Base-by-base conservation (phyloP, 805 yeast genomes). In the Tetrapisispora iriomotensis region DNA sequence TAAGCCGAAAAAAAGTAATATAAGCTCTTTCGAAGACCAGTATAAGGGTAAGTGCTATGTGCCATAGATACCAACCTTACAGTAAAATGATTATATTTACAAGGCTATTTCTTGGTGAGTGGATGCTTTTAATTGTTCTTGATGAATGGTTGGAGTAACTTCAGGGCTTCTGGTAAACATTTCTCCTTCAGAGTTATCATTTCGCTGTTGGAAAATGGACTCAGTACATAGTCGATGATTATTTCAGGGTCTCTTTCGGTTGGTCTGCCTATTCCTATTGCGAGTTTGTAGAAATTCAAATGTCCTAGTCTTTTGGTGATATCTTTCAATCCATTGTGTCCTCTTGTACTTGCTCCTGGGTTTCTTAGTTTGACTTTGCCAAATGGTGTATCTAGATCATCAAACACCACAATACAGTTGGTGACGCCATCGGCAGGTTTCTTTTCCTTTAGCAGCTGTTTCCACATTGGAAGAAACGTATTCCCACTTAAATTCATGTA, bases 301-400 rank as follows among this genome's bases (percentile, higher is more conserved):
- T 45, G 52, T 0, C 79, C 79, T 27, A 71, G 56, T 18, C 42
- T 30, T 6, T 56, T 46, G 32, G 70, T 71, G 3, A 88, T 70
- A 29, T 81, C 74, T 44, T 71, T 70, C 21, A 88, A 65, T 0
- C 96, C 96, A 53, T 85, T 86, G 51, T 88, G 97, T 0, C 95
- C 96, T 33, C 92, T 66, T 13, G 77, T 68, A 31, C 84, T 73
- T 0, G 80, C 67, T 1, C 75, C 72, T 12, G 76, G 78, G 14
- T 62, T 65, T 34, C 90, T 66, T 1, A 81, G 55, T 49, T 81
- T 81, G 17, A 77, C 64, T 38, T 74, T 72, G 0, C 96, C 96
- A 3, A 78, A 47, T 0, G 71, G 72, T 12, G 78, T 54, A 43
- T 77, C 79, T 33, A 87, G 55, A 47, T 88, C 96, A 56, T 88